Evolutionary conservation across 1,284 basidiomycete genomes (phyloP), one percentile per base, ranked within the genome.

Genomic region (Ceratobasidium sp.): DNA sequence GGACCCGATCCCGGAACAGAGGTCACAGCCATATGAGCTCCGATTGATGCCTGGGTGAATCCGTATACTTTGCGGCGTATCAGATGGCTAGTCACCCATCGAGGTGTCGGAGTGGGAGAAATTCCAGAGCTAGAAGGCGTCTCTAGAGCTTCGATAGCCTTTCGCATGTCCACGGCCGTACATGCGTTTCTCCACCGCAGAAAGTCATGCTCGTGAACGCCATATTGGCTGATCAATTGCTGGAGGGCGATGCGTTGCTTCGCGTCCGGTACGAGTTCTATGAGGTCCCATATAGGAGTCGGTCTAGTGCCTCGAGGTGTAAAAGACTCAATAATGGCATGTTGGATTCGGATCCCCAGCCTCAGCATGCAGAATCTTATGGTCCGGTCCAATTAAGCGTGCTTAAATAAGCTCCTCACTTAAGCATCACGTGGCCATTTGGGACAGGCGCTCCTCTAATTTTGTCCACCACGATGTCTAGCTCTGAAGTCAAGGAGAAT

Each of bases 131-230:
- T 56, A 17, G 27, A 29, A 42, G 47, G 22, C 8, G 22, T 31
- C 40, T 38, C 22, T 6, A 68, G 32, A 6, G 22, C 32, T 3
- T 50, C 32, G 22, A 68, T 27, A n/a, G 69, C 69, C 7, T 13
- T 22, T 25, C 32, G 32, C 5, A 70, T 38, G 49, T 38, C 32
- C 17, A n/a, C 22, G 25, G 69, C 53, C 15, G 60, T 45, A 22
- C 68, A 58, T 1, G 69, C 69, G 45, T 70, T 70, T 20, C 69
- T 53, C 69, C 69, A 70, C 17, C 69, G 69, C 20, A 70, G 29
- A 53, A 70, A 68, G 22, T 70, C 57, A 29, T 49, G 20, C 25
- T 68, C 69, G 40, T 35, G 29, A 10, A 68, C 56, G 43, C 50
- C 54, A 25, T 17, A 15, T 29, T 10, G 34, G 20, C 27, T 45